phyloP scores from a whole-genome alignment of 2,329 filamentous ascomycete genomes.

The Pyrenophora seminiperda region DNA sequence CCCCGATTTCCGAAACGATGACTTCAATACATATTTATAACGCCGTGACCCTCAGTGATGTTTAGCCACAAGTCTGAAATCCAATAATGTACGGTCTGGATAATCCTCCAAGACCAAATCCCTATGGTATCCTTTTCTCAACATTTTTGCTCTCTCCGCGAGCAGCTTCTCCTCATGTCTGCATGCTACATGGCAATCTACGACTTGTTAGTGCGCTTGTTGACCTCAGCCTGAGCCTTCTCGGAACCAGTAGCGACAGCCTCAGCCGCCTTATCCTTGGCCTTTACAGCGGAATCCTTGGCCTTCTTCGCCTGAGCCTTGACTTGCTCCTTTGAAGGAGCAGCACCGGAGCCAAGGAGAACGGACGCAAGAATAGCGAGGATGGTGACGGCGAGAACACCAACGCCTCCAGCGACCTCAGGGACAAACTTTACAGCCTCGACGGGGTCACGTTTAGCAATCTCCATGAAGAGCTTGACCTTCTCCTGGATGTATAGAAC shows the following conservation, averaged over 20 bases:
- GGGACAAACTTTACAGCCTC: constrained; percentile 88
- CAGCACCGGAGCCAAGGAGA: constrained; percentile 66
- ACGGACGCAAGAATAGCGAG: constrained; percentile 73
- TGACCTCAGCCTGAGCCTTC: constrained; percentile 74
- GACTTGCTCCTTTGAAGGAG: constrained; percentile 66
- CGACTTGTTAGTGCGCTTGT: constrained; percentile 62
- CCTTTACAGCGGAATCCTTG: constrained; percentile 70
- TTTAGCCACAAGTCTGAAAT: constrained; percentile 32
- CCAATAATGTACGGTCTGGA: constrained; percentile 20
- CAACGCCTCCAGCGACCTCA: constrained; percentile 83
- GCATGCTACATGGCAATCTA: constrained; percentile 13
- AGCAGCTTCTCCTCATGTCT: constrained; percentile 1
- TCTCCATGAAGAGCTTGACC: constrained; percentile 84
- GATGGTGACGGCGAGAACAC: constrained; percentile 70
- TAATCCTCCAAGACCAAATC: constrained; percentile 20
- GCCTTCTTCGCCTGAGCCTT: constrained; percentile 76
- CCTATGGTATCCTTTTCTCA: constrained; percentile 23
- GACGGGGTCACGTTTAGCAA: constrained; percentile 81
- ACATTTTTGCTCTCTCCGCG: not conserved
- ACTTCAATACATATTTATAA: constrained; percentile 37
- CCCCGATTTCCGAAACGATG: constrained; percentile 27
- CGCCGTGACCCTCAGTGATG: constrained; percentile 36
- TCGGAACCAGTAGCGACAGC: constrained; percentile 65
- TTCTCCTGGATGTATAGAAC: constrained; percentile 89
- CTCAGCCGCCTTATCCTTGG: constrained; percentile 73